Conservation (phyloP, 2,329 filamentous ascomycete species). For the Grosmannia serpens region DNA sequence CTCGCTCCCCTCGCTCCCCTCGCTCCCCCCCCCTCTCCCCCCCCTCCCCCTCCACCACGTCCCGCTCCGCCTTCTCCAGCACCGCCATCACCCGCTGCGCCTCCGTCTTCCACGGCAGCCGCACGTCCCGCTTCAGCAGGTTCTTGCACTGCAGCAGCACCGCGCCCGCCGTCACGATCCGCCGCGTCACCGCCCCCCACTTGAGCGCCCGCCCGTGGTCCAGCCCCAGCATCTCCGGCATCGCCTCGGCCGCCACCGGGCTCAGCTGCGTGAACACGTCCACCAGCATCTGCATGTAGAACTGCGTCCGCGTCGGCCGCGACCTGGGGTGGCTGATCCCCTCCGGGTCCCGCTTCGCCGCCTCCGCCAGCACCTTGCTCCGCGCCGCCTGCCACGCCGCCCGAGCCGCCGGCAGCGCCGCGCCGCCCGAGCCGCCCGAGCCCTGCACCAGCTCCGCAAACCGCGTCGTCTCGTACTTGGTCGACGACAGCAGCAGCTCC, state of each 20-base stretch:
- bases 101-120: slow-evolving; percentile 65
- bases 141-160: slow-evolving; percentile 75
- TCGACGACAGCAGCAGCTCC: slow-evolving; percentile 57
- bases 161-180: slow-evolving; percentile 61
- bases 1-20: neutral
- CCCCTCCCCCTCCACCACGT: slow-evolving; percentile 14
- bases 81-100: slow-evolving; percentile 59
- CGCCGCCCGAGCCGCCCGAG: slow-evolving; percentile 18
- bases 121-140: slow-evolving; percentile 68
- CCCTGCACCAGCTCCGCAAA: slow-evolving; percentile 54
- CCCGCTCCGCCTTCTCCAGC: slow-evolving; percentile 38
- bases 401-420: slow-evolving; percentile 43
- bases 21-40: neutral
- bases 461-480: slow-evolving; percentile 61
- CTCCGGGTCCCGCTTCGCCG: slow-evolving; percentile 57
- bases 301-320: slow-evolving; percentile 54
- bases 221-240: slow-evolving; percentile 65
- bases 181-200: slow-evolving; percentile 44
- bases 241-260: slow-evolving; percentile 34
- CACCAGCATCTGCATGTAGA: slow-evolving; percentile 66
- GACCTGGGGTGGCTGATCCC: slow-evolving; percentile 49
- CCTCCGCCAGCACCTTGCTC: slow-evolving; percentile 53
- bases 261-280: slow-evolving; percentile 59
- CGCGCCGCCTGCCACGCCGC: slow-evolving; percentile 55
- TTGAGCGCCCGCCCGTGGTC: slow-evolving; percentile 52